Evolutionary conservation across 164 flowering plant species (phyloP).

Genomic region (Sextonia rubra): DNA sequence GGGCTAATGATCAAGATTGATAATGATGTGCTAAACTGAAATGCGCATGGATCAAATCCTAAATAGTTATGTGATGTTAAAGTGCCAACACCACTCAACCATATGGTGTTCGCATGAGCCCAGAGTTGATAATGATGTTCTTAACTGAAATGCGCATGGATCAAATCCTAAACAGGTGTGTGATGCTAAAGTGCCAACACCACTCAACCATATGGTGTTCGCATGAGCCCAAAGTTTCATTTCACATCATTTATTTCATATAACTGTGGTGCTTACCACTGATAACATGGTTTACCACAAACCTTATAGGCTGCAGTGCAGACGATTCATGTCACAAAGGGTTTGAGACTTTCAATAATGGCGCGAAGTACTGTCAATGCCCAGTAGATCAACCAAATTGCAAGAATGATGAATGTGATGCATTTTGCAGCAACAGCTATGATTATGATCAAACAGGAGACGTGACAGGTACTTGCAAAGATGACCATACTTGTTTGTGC

Average conservation of each 20-base stretch:
- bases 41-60: too few relatives aligned
- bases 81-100: too few relatives aligned
- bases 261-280: not conserved
- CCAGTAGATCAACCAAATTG: not conserved
- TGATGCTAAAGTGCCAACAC: too few relatives aligned
- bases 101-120: too few relatives aligned
- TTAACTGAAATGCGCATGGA: too few relatives aligned
- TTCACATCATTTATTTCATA: too few relatives aligned
- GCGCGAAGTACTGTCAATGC: not conserved
- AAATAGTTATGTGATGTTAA: fast-evolving
- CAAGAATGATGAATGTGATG: not conserved
- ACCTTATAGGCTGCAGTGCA: not conserved
- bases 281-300: not conserved
- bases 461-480: not conserved
- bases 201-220: too few relatives aligned
- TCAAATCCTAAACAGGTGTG: too few relatives aligned
- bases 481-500: not conserved
- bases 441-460: not conserved
- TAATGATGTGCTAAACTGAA: too few relatives aligned
- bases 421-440: not conserved
- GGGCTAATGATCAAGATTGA: too few relatives aligned
- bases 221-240: fast-evolving
- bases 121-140: too few relatives aligned
- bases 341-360: not conserved
- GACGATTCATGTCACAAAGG: not conserved